Conservation (phyloP, 306 rosid genomes). For the Luffa aegyptiaca region DNA sequence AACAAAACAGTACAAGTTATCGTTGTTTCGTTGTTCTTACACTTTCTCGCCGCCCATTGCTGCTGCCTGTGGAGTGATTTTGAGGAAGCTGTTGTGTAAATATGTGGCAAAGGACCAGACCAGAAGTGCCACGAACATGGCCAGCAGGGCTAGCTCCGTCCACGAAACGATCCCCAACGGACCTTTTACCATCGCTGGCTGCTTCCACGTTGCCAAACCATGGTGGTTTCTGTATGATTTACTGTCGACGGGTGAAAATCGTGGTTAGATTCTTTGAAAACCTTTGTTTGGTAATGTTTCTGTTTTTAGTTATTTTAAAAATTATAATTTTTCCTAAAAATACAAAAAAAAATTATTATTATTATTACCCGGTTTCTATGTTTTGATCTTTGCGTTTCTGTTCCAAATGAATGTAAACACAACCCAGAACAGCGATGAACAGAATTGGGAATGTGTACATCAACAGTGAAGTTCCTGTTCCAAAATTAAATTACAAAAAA, state of each 20-base stretch:
- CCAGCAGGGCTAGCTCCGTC: slow-evolving; percentile 39
- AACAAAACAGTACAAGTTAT: background rate
- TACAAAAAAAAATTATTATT: too few species aligned
- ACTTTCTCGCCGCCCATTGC: slow-evolving; percentile 28
- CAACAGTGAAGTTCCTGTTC: slow-evolving; percentile 32
- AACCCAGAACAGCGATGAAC: slow-evolving; percentile 48
- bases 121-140: slow-evolving; percentile 60
- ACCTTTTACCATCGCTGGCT: slow-evolving; percentile 46
- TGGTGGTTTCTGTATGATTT: slow-evolving; percentile 3
- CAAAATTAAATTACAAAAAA: background rate
- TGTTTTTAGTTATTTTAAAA: too few species aligned
- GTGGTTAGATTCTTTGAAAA: background rate
- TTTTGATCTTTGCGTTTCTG: slow-evolving; percentile 17
- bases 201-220: slow-evolving; percentile 27
- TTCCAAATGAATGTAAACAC: slow-evolving; percentile 46
- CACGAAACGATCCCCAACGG: slow-evolving; percentile 79
- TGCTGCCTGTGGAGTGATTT: slow-evolving; percentile 26
- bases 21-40: slow-evolving; percentile 21
- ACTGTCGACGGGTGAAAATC: background rate
- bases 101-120: slow-evolving; percentile 42
- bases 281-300: background rate
- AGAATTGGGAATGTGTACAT: slow-evolving; percentile 46
- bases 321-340: too few species aligned
- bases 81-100: slow-evolving; percentile 20
- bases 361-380: background rate